Conservation (phyloP, 176 grass and related monocot genomes). For the Carex pumila region DNA sequence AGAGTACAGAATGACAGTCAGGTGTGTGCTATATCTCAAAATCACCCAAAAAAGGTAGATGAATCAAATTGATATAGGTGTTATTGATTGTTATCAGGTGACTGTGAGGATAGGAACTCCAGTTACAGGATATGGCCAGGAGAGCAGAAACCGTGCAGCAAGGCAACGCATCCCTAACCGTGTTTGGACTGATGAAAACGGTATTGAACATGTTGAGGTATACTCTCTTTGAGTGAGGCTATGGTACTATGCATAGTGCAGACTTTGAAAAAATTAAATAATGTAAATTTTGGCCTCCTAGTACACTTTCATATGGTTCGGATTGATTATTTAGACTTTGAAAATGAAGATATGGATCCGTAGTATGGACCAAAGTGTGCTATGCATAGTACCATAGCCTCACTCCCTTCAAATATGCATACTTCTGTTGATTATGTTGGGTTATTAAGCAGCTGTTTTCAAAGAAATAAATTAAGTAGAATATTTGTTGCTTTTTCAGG, state of each 20-base stretch:
- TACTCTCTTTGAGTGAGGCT: no score
- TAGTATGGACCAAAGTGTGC: no score
- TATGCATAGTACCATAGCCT: no score
- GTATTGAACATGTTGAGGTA: slow-evolving; percentile 95
- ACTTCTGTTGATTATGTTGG: background rate
- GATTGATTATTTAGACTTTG: no score
- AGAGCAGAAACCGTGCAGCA: slow-evolving; percentile 88
- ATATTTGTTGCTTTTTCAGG: slow-evolving; percentile 37
- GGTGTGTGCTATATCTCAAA: slow-evolving; percentile 31
- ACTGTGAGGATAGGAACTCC: slow-evolving; percentile 76
- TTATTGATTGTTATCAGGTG: slow-evolving; percentile 34
- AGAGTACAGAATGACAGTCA: slow-evolving; percentile 83
- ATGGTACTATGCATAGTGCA: no score
- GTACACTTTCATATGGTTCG: no score
- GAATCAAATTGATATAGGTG: slow-evolving; percentile 9
- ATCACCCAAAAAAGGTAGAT: background rate
- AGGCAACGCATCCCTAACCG: slow-evolving; percentile 77
- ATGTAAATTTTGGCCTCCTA: no score
- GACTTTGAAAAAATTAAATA: no score
- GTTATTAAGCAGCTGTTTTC: slow-evolving; percentile 13
- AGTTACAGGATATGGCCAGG: slow-evolving; percentile 92
- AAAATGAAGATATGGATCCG: no score
- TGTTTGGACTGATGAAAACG: slow-evolving; percentile 94
- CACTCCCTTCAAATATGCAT: background rate
- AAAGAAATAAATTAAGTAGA: background rate